A percentile compares a stretch with the other conserved stretches of the same genome.
Conservation (phyloP, 495 filamentous ascomycete genomes). For the Aspergillus taichungensis region DNA sequence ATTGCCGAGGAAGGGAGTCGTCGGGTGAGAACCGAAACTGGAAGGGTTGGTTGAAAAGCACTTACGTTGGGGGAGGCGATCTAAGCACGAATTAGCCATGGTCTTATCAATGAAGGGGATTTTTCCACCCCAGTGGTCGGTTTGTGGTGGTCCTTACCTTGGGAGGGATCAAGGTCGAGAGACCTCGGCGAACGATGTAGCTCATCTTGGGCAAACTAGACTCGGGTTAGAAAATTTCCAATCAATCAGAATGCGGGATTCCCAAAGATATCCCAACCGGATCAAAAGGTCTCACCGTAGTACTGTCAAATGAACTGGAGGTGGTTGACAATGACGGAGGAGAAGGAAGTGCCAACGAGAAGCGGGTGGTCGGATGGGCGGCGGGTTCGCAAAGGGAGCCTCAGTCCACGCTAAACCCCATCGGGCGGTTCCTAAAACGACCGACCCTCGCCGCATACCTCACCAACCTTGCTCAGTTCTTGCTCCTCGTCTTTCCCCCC, state of each 20-base stretch:
- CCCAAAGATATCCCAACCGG: too few relatives aligned
- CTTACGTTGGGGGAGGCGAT: slow-evolving; percentile 91
- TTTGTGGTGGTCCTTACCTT: slow-evolving; percentile 56
- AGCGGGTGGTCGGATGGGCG: slow-evolving; percentile 38
- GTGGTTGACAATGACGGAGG: slow-evolving; percentile 27
- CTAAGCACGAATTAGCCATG: slow-evolving; percentile 34
- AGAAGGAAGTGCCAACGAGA: slow-evolving; percentile 25
- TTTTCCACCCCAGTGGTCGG: not conserved
- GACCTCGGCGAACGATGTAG: slow-evolving; percentile 74
- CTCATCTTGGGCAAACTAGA: slow-evolving; percentile 64
- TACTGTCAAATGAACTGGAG: slow-evolving; percentile 27
- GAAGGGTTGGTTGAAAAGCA: slow-evolving; percentile 13
- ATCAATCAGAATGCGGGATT: not conserved
- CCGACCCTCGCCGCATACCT: slow-evolving; percentile 30
- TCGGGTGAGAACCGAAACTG: slow-evolving; percentile 10
- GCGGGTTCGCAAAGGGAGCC: slow-evolving; percentile 19
- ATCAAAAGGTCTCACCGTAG: slow-evolving; percentile 20
- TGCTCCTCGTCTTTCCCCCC: slow-evolving; percentile 14
- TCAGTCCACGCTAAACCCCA: slow-evolving; percentile 32
- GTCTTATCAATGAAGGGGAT: slow-evolving; percentile 3
- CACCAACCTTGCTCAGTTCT: slow-evolving; percentile 17
- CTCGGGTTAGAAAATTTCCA: slow-evolving; percentile 18
- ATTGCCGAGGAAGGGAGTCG: slow-evolving; percentile 16
- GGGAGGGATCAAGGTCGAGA: slow-evolving; percentile 96
- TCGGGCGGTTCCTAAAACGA: slow-evolving; percentile 29